Evolutionary conservation across 2,329 filamentous ascomycete species (phyloP).

Genomic region (Coleophoma crateriformis): DNA sequence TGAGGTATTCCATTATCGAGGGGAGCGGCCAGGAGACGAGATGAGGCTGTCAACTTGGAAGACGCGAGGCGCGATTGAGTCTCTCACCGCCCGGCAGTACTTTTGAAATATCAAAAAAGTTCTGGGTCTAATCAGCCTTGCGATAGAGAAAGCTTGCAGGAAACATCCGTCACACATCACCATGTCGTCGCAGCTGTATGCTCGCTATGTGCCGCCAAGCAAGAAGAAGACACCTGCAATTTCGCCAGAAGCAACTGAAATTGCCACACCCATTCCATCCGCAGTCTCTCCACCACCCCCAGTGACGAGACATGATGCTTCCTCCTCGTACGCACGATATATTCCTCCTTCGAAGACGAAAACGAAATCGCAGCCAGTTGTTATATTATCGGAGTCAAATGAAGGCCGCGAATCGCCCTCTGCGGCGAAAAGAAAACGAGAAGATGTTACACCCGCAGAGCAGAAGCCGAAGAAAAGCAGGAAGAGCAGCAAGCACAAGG

Average conservation of each 20-base stretch:
- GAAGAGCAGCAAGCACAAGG: background rate
- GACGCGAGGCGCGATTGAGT: background rate
- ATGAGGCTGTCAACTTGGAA: background rate
- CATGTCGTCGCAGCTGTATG: conserved; percentile 23
- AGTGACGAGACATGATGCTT: conserved; percentile 19
- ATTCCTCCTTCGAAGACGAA: conserved; percentile 19
- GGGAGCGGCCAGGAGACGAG: background rate
- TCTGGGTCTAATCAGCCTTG: too few species aligned
- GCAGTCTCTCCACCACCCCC: conserved; percentile 10
- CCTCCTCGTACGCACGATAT: conserved; percentile 24
- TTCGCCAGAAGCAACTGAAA: conserved; percentile 1
- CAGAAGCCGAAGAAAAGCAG: background rate
- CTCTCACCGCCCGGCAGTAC: too few species aligned
- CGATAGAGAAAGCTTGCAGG: background rate
- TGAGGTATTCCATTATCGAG: background rate
- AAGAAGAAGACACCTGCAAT: conserved; percentile 13
- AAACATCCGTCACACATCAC: background rate
- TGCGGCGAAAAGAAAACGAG: conserved; percentile 9
- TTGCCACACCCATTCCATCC: background rate
- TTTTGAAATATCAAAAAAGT: too few species aligned
- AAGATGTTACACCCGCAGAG: background rate
- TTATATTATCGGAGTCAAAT: background rate
- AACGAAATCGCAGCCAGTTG: background rate
- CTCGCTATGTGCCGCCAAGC: conserved; percentile 22
- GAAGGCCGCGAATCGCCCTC: background rate